Percentiles rank a stretch among this genome's conserved stretches.
phyloP scores from a whole-genome alignment of 2,329 filamentous ascomycete genomes.

The Fusarium longipes region DNA sequence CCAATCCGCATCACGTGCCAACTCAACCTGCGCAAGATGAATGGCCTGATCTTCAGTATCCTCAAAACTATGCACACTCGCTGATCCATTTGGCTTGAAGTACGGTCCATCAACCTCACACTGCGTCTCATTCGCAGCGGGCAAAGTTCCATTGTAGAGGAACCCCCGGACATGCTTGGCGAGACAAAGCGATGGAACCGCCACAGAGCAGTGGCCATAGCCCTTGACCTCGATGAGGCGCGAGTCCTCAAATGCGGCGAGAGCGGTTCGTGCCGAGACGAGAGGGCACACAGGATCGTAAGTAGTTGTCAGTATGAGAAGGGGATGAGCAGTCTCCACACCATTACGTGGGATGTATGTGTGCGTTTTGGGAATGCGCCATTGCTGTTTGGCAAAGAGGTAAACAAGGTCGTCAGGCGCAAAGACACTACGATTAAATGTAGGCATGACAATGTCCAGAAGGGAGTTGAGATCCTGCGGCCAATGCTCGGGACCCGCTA shows the following conservation, averaged over 20 bases:
- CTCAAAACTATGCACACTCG: not conserved
- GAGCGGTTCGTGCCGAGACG: slow-evolving; percentile 52
- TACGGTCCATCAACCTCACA: slow-evolving; percentile 56
- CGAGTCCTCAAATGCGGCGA: slow-evolving; percentile 52
- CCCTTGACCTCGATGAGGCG: slow-evolving; percentile 55
- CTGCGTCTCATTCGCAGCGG: slow-evolving; percentile 46
- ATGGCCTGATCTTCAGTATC: slow-evolving; percentile 33
- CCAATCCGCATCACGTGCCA: slow-evolving; percentile 32
- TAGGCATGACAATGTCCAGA: slow-evolving; percentile 51
- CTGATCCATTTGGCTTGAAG: slow-evolving; percentile 43
- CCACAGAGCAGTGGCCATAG: slow-evolving; percentile 57
- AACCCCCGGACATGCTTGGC: slow-evolving; percentile 52
- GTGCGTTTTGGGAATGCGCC: slow-evolving; percentile 48
- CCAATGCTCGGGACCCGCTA: slow-evolving; percentile 45
- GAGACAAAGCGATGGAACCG: slow-evolving; percentile 53
- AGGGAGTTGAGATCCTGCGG: slow-evolving; percentile 49
- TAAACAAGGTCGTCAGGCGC: slow-evolving; percentile 47
- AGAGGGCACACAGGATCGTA: slow-evolving; percentile 64
- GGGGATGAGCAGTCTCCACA: slow-evolving; percentile 51
- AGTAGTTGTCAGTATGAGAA: slow-evolving; percentile 49
- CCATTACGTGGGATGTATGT: slow-evolving; percentile 38
- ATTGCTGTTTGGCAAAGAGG: slow-evolving; percentile 48
- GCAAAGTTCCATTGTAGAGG: slow-evolving; percentile 54
- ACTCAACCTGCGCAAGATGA: slow-evolving; percentile 32
- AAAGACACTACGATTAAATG: slow-evolving; percentile 50